Evolutionary conservation across 2,329 filamentous ascomycete species (phyloP), one percentile per base, ranked within the genome.

Genomic region (Cladosporium cucumerinum): DNA sequence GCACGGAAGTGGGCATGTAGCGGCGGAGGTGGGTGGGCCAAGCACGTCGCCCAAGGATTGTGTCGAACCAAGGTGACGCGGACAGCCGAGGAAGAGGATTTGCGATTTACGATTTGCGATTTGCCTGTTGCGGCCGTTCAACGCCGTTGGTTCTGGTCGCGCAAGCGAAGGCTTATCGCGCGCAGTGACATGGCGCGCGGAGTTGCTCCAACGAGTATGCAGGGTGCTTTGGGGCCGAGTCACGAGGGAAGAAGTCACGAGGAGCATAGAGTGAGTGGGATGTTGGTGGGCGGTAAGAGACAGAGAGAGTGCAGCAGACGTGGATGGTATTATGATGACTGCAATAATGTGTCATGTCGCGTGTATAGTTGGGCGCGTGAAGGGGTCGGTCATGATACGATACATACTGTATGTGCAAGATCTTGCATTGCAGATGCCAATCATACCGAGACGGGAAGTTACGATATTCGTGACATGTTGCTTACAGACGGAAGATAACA

Each of bases 81-180:
- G 39, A 21, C 51, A 28, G 51, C 51, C 51, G 51, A 54, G 51
- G 39, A 18, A 32, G 49, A n/a, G 8, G 39, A 46, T 23, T 46
- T 46, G 39, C 36, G 32, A 34, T 51, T 26, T 26, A 14, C 12
- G 2, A 7, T 12, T 21, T 21, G n/a, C 7, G 23, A 48, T n/a
- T n/a, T n/a, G 28, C 7, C 39, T 46, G 39, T 46, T 21, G n/a
- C 8, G 39, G n/a, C 39, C 39, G n/a, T 46, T 46, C 12, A 18
- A 26, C 21, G 23, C 21, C 48, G 26, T n/a, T 52, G 49, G 26
- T 11, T 52, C 51, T 32, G 51, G 51, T 54, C n/a, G 51, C 51
- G 57, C 57, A 59, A 59, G 57, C 57, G 57, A 59, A 36, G 54
- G 32, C 54, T 57, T 57, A 57, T 57, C 54, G 54, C 30, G 12